Evolutionary conservation across 257 asterid genomes (phyloP).

Genomic region (Coffea eugenioides): DNA sequence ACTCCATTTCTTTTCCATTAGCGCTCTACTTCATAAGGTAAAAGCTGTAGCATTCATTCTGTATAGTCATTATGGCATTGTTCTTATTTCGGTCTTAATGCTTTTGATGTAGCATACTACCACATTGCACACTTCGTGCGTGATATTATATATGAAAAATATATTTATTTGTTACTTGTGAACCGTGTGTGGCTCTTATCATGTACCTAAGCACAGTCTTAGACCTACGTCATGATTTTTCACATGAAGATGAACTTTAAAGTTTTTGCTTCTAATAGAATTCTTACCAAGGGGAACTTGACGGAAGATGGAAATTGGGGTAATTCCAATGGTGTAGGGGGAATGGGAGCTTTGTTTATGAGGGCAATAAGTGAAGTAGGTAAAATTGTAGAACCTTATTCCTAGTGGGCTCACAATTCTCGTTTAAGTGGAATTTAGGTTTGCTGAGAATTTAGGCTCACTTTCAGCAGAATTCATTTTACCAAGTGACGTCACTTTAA

Average conservation of each 20-base stretch:
- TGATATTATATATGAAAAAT: not conserved
- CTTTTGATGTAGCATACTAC: no score
- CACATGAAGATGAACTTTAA: not conserved
- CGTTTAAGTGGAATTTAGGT: not conserved
- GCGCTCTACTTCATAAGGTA: constrained; percentile 82
- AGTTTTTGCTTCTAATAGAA: no score
- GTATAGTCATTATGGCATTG: not conserved
- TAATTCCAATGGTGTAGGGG: not conserved
- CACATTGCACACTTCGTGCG: not conserved
- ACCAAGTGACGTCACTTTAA: not conserved
- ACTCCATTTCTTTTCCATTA: constrained; percentile 70
- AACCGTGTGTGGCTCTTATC: not conserved
- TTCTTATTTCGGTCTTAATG: not conserved
- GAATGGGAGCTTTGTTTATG: not conserved
- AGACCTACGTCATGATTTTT: not conserved
- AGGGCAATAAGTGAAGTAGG: not conserved
- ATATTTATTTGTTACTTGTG: not conserved
- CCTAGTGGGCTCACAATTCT: no score
- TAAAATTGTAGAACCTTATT: no score
- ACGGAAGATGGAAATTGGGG: not conserved
- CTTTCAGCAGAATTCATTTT: not conserved
- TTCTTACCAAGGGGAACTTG: no score
- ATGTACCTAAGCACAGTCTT: not conserved
- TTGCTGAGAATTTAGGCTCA: not conserved
- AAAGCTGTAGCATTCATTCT: not conserved